These are phyloP conservation scores for Ustilaginoidea virens DNA, from an alignment of 2,329 filamentous ascomycete species.

Conservation along the genomic window DNA sequence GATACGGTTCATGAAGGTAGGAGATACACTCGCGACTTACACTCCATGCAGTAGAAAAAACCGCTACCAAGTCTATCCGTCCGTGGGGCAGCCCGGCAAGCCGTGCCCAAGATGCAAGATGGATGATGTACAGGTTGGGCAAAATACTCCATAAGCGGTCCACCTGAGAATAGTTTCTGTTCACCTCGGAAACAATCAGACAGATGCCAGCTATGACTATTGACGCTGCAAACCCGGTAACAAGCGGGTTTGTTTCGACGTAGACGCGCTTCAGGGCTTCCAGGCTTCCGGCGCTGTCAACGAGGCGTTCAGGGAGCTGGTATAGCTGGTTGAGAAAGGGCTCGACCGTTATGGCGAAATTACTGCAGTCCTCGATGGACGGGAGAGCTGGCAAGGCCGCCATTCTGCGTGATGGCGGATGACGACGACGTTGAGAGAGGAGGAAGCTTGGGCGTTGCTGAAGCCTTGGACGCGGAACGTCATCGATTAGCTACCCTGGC, in stretches of 20 bases:
- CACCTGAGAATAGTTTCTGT: constrained; percentile 92
- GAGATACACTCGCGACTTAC: constrained; percentile 30
- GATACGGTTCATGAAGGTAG: neutral
- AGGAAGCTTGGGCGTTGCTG: too few relatives aligned
- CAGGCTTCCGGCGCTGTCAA: constrained; percentile 42
- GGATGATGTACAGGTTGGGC: constrained; percentile 71
- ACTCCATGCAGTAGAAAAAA: constrained; percentile 64
- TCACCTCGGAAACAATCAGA: constrained; percentile 65
- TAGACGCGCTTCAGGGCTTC: constrained; percentile 58
- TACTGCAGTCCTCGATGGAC: constrained; percentile 57
- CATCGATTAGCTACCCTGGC: too few relatives aligned
- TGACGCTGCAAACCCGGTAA: constrained; percentile 58
- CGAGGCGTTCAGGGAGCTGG: constrained; percentile 49
- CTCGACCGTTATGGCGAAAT: constrained; percentile 58
- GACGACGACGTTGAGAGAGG: too few relatives aligned
- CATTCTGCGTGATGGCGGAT: too few relatives aligned
- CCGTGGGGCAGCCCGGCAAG: constrained; percentile 54
- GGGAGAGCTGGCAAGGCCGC: constrained; percentile 52
- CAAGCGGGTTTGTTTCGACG: constrained; percentile 68
- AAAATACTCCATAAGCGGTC: constrained; percentile 86
- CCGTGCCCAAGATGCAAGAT: constrained; percentile 74
- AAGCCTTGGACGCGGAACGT: too few relatives aligned
- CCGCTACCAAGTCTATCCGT: constrained; percentile 56
- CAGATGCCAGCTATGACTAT: constrained; percentile 57
- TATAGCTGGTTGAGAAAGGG: constrained; percentile 60